A percentile compares a stretch with the other conserved stretches of the same genome.
phyloP scores from a whole-genome alignment of 345 rosid species.

The Hypericum perforatum region DNA sequence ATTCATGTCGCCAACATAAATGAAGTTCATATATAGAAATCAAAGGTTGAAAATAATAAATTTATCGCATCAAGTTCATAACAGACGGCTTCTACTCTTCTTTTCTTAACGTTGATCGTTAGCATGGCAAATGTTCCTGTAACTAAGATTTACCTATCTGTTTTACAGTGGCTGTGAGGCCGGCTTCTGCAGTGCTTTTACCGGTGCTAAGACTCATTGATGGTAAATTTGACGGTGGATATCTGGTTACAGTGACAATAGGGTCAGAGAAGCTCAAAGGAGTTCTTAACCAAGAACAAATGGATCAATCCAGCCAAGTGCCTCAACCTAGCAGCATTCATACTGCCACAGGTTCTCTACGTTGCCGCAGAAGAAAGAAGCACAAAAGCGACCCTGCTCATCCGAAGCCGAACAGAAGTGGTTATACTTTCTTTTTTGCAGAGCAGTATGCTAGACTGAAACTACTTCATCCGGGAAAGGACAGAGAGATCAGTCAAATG shows the following conservation, averaged over 20 bases:
- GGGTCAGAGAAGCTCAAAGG: conserved; percentile 82
- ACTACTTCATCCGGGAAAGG: conserved; percentile 88
- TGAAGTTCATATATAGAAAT: no score
- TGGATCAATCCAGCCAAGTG: conserved; percentile 23
- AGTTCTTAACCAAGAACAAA: conserved; percentile 57
- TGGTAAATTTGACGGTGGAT: conserved; percentile 85
- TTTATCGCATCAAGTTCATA: no score
- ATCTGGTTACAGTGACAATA: conserved; percentile 67
- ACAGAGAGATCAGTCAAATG: conserved; percentile 86
- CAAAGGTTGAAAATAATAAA: no score
- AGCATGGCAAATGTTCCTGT: not conserved
- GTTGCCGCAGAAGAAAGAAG: conserved; percentile 80
- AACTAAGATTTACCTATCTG: not conserved
- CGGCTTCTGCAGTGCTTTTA: conserved; percentile 32
- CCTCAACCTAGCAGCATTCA: conserved; percentile 20
- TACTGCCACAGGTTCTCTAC: conserved; percentile 36
- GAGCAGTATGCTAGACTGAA: conserved; percentile 93
- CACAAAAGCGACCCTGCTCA: conserved; percentile 88
- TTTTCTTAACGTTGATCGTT: not conserved
- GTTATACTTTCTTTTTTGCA: conserved; percentile 89
- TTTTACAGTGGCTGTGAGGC: conserved; percentile 16
- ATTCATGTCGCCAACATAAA: no score
- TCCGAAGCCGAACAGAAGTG: conserved; percentile 91
- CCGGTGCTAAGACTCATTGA: conserved; percentile 75
- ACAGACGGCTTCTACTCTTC: not conserved